phyloP scores from a whole-genome alignment of 129 eudicot species.

The Lactuca sativa region DNA sequence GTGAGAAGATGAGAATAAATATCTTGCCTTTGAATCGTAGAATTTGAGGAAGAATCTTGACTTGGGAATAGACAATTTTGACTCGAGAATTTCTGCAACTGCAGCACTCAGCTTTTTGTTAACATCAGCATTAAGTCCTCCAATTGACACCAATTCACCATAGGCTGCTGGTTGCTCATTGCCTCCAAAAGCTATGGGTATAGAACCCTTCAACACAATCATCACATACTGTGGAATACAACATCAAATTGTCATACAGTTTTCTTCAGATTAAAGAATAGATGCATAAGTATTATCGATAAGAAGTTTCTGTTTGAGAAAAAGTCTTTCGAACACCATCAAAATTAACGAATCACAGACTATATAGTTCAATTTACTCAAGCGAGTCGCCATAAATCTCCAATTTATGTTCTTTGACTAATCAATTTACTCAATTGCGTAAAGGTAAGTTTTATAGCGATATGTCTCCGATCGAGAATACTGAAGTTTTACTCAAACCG shows the following conservation, averaged over 20 bases:
- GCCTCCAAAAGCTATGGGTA: conserved; percentile 89
- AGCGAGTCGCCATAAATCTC: not conserved
- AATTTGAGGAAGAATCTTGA: conserved; percentile 75
- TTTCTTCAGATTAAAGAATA: too few species aligned
- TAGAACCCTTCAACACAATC: conserved; percentile 85
- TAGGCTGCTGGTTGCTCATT: conserved; percentile 90
- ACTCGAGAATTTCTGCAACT: conserved; percentile 66
- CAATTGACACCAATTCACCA: conserved; percentile 94
- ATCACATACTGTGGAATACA: conserved; percentile 72
- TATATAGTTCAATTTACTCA: not conserved
- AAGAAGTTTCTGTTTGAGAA: not conserved
- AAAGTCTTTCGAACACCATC: not conserved
- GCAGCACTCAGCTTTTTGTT: conserved; percentile 93
- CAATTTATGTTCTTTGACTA: too few species aligned
- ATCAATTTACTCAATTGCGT: not conserved
- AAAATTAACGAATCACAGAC: too few species aligned
- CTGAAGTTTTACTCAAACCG: conserved; percentile 1
- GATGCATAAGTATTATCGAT: not conserved
- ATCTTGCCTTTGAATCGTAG: conserved; percentile 75
- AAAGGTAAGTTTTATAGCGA: not conserved
- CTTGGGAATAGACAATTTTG: conserved; percentile 72
- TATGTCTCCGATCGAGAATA: too few species aligned
- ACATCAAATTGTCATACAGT: not conserved
- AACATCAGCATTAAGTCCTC: conserved; percentile 71
- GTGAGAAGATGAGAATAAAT: conserved; percentile 3